Percentiles rank a stretch among this genome's conserved stretches.
These are phyloP conservation scores for Eucalyptus microcorys DNA, from an alignment of 345 rosid species.

Conservation along the genomic window DNA sequence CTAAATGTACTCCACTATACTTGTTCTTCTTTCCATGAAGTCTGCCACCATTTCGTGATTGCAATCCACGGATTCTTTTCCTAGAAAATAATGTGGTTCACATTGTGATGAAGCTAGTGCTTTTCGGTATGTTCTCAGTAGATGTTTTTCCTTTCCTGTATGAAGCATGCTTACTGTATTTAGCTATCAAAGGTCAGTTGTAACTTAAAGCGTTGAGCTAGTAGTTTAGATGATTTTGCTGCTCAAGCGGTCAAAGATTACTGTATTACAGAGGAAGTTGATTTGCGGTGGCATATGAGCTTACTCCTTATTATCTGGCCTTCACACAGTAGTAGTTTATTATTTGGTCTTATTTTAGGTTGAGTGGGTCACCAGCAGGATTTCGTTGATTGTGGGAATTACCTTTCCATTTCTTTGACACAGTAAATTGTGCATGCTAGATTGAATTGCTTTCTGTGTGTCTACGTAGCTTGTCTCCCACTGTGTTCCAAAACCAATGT, in stretches of 20 bases:
- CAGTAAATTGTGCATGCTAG: not conserved
- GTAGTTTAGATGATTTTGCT: not conserved
- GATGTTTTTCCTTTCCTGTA: not conserved
- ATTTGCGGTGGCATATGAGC: not conserved
- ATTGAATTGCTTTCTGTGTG: not conserved
- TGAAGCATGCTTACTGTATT: not conserved
- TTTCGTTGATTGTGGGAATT: not conserved
- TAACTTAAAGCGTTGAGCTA: not conserved
- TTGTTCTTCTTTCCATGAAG: not conserved
- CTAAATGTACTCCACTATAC: not conserved
- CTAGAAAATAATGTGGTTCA: not conserved
- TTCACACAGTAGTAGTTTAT: not conserved
- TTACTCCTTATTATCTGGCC: not conserved
- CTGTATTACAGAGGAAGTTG: not conserved
- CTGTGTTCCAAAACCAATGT: not conserved
- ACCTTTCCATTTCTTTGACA: not conserved
- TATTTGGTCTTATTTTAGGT: not conserved
- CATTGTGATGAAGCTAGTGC: not conserved
- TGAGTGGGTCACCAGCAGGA: not conserved
- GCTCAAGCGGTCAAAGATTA: not conserved
- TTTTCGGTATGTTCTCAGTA: not conserved
- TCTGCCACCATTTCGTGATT: not conserved
- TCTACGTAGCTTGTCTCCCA: not conserved
- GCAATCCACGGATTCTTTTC: not conserved
- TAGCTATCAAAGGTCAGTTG: not conserved